phyloP scores from a whole-genome alignment of 257 asterid genomes.

The Jaltomata sinuosa region DNA sequence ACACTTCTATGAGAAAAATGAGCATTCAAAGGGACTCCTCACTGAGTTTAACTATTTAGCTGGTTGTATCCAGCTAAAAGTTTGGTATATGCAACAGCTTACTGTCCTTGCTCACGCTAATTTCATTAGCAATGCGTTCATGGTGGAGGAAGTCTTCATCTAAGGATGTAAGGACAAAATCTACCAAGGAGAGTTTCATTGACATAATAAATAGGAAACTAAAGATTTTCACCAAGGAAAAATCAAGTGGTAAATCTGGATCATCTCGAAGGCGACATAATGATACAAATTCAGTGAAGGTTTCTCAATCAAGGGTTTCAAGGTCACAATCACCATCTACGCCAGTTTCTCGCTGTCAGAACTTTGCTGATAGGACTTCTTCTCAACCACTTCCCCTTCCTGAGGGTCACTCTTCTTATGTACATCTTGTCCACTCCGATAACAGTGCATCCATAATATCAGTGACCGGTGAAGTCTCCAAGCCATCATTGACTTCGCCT shows the following conservation, averaged over 20 bases:
- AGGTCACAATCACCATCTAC: slow-evolving; percentile 23
- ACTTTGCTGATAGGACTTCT: slow-evolving; percentile 23
- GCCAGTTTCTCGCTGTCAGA: slow-evolving; percentile 26
- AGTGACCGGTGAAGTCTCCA: slow-evolving; percentile 14
- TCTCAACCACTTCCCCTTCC: slow-evolving; percentile 54
- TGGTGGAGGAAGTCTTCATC: slow-evolving; percentile 47
- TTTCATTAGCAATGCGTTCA: slow-evolving; percentile 24
- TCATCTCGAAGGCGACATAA: slow-evolving; percentile 22
- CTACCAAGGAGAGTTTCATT: slow-evolving; percentile 23
- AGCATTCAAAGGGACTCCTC: not conserved
- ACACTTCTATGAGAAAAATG: not conserved
- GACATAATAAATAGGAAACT: slow-evolving; percentile 24
- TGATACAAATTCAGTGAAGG: slow-evolving; percentile 22
- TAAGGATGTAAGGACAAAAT: slow-evolving; percentile 31
- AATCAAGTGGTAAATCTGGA: slow-evolving; percentile 21
- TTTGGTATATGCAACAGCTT: not conserved
- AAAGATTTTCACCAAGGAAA: not conserved
- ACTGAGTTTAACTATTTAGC: not conserved
- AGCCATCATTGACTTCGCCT: slow-evolving; percentile 12
- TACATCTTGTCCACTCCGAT: slow-evolving; percentile 11
- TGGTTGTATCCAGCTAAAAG: not conserved
- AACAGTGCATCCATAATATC: slow-evolving; percentile 16
- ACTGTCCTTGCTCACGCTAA: not conserved
- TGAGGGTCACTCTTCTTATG: slow-evolving; percentile 4
- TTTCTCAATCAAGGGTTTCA: slow-evolving; percentile 22